phyloP scores from a whole-genome alignment of 768 basidiomycete species.

The Podaxis rugospora region DNA sequence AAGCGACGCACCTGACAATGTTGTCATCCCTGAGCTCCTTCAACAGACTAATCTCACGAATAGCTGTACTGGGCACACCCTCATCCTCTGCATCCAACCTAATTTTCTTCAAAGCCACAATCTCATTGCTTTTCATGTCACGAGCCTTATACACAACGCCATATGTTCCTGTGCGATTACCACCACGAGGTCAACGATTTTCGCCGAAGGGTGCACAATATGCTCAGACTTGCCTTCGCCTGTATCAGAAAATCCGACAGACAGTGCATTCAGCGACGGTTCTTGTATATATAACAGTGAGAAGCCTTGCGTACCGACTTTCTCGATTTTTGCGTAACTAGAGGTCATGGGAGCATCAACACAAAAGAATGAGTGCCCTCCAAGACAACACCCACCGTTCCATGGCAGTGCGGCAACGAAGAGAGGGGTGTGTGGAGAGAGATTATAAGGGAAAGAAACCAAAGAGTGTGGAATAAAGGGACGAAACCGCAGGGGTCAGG shows the following conservation, averaged over 20 bases:
- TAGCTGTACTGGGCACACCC: conserved; percentile 96
- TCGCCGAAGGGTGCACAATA: background rate
- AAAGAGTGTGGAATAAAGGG: conserved; percentile 12
- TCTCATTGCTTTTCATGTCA: conserved; percentile 69
- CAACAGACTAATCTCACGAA: conserved; percentile 94
- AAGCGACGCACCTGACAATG: conserved; percentile 72
- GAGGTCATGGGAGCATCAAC: conserved; percentile 15
- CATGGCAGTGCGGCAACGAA: background rate
- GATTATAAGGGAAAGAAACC: conserved; percentile 11
- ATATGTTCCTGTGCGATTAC: conserved; percentile 72
- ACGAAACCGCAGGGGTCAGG: conserved; percentile 8
- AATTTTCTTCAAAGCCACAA: conserved; percentile 99
- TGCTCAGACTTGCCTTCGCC: conserved; percentile 37
- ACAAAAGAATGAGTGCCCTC: conserved; percentile 10
- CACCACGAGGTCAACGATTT: background rate
- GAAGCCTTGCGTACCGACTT: conserved; percentile 75
- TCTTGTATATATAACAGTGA: conserved; percentile 5
- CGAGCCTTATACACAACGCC: conserved; percentile 98
- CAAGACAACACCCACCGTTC: conserved; percentile 20
- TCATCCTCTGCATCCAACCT: conserved; percentile 97
- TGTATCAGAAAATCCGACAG: conserved; percentile 17
- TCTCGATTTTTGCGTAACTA: conserved; percentile 96
- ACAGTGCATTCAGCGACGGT: conserved; percentile 14
- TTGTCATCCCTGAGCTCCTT: conserved; percentile 97
- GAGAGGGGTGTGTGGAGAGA: conserved; percentile 3